Base-by-base conservation (phyloP, 495 filamentous ascomycete genomes). In the Gamarada debralockiae region DNA sequence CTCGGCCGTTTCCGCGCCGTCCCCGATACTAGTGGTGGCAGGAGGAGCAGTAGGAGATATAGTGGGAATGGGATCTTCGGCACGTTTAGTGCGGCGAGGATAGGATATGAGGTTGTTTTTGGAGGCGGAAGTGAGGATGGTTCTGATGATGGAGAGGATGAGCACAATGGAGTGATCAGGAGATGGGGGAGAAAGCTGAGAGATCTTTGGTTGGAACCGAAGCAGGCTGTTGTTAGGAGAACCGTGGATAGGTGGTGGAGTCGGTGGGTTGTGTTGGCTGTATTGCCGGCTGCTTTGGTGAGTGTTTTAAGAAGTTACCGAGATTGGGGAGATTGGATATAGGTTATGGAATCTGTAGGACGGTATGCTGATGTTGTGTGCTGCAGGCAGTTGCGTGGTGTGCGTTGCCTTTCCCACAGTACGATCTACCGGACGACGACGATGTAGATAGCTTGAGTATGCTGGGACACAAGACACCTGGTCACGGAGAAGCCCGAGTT, bases 1-100 rank as follows among this genome's bases (percentile, higher is more conserved):
- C 73, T 82, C 0, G 81, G 81, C 43, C 75, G 81, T 22, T 84
- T 80, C 63, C 76, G 79, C 51, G 81, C 79, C 25, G 75, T 84
- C 21, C 79, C 67, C 1, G 50, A 54, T 67, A n/a, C 59, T 62
- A 15, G 57, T 4, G 43, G 60, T 34, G 4, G 39, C 22, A 21
- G 52, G 7, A 40, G 48, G 39, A 49, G 43, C 13, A 51, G 43
- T 15, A 33, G 42, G 41, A 34, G 36, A 55, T 62, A 53, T 33
- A 62, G 25, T 57, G 46, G 41, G 50, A 60, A 53, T 43, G 56
- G 20, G 50, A 60, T 23, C 37, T 67, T 29, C 60, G 52, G 21
- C 13, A 22, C 15, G 40, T 23, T 42, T 52, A 56, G 3, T 43
- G 48, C 31, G 27, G 20, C 40, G 57, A 27, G 51, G 66, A 65